Base-by-base conservation (phyloP, 2,329 filamentous ascomycete species). In the Xylariaceae sp. region DNA sequence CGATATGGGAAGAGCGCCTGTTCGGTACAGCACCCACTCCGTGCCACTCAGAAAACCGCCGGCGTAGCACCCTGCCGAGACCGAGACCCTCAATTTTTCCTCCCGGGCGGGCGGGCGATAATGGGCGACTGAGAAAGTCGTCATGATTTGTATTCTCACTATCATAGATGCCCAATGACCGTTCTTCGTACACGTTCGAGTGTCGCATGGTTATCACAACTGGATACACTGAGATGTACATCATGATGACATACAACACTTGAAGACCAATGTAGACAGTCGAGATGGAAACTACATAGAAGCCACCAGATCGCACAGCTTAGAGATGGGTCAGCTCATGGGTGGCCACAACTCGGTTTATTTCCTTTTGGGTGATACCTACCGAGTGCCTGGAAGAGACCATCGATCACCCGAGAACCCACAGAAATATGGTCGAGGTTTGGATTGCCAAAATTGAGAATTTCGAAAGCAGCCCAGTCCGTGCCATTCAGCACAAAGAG, bases 401-500 rank as follows among this genome's bases (percentile, higher is more conserved):
- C 84, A 55, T 84, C 83, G 18, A 87, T 68, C 5, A 83, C 70
- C 1, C 83, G 75, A 14, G 77, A 75, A 0, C 75, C 74, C 0
- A 71, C 60, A 0, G 80, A 75, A 12, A 85, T 74, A 5, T 63
- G 61, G 30, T 77, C 71, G 1, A 86, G 71, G 1, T 72, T 71
- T 1, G 75, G 66, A 56, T 87, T 86, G 1, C 80, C 78, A 39
- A 86, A 73, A 42, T 86, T 85, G 2, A 88, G 69, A 3, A 87
- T 67, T 62, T 86, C 82, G 54, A 87, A 87, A 0, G 76, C 76
- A 0, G 77, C 71, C 84, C 83, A 87, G 56, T 86, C 82, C 15
- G 82, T 74, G 0, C 76, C 73, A 39, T 86, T 86, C 14, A 86
- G 75, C 11, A 76, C 57, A 4, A 84, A 62, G 6, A 87, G 73